Conservation (phyloP, 2,329 filamentous ascomycete genomes). For the Berkeleyomyces rouxiae region DNA sequence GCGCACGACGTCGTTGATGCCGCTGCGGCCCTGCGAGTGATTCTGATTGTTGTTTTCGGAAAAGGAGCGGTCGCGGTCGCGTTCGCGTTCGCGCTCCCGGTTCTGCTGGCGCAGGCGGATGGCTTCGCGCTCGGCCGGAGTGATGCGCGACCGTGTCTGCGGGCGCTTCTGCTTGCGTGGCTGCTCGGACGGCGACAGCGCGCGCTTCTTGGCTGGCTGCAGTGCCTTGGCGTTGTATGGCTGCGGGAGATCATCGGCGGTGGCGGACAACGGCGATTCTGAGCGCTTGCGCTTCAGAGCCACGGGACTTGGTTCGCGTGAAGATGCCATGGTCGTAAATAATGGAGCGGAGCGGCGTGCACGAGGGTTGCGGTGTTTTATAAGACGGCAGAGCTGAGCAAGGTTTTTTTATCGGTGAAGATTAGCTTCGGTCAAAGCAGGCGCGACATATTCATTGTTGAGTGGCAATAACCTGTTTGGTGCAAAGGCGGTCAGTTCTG, state of each 20-base stretch:
- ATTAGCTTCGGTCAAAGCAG: neutral
- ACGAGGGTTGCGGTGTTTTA: neutral
- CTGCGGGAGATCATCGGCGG: slow-evolving; percentile 33
- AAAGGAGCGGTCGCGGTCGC: slow-evolving; percentile 24
- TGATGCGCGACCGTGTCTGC: slow-evolving; percentile 48
- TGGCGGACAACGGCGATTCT: slow-evolving; percentile 18
- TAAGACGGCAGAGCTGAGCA: neutral
- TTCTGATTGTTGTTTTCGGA: neutral
- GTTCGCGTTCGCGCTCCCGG: slow-evolving; percentile 25
- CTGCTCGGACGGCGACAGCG: slow-evolving; percentile 35
- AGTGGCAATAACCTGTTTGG: neutral
- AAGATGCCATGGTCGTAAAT: neutral
- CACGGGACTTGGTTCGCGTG: neutral
- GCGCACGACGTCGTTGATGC: slow-evolving; percentile 68
- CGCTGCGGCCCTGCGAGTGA: slow-evolving; percentile 14
- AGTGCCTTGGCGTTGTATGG: slow-evolving; percentile 43
- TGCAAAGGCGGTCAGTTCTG: neutral
- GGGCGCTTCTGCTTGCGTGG: slow-evolving; percentile 55
- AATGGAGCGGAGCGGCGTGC: neutral
- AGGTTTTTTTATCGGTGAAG: neutral
- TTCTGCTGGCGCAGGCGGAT: slow-evolving; percentile 47
- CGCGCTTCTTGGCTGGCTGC: slow-evolving; percentile 41
- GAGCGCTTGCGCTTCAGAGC: slow-evolving; percentile 23
- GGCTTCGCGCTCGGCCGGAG: slow-evolving; percentile 48
- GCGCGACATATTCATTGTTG: neutral